These are phyloP conservation scores for Pseudopediastrum boryanum DNA, from an alignment of 139 green algal genomes.

Conservation along the genomic window DNA sequence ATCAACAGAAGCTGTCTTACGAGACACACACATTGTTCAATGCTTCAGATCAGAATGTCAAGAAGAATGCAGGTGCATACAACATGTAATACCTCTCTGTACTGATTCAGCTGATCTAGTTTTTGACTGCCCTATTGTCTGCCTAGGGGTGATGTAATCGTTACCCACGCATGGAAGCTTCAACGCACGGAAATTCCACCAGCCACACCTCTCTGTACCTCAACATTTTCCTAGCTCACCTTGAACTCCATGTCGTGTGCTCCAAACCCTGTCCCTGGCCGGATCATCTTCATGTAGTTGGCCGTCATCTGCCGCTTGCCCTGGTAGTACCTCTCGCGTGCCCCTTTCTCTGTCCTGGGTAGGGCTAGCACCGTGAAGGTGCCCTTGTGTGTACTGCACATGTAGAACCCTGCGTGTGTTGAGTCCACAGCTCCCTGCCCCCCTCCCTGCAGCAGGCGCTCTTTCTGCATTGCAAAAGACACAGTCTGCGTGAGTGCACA, in stretches of 20 bases:
- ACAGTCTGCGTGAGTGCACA: background rate
- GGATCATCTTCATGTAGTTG: slow-evolving; percentile 40
- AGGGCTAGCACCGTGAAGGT: slow-evolving; percentile 36
- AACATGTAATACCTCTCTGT: background rate
- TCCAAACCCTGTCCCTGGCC: slow-evolving; percentile 40
- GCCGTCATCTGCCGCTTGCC: background rate
- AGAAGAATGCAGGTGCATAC: no score
- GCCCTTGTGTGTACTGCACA: background rate
- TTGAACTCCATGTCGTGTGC: slow-evolving; percentile 16
- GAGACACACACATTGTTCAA: no score
- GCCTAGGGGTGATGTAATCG: no score
- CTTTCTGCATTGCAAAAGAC: slow-evolving; percentile 9
- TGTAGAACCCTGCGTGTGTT: slow-evolving; percentile 43
- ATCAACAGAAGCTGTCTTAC: no score
- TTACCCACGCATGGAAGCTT: background rate
- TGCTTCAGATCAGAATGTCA: no score
- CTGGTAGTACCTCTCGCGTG: slow-evolving; percentile 8
- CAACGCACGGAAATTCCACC: no score
- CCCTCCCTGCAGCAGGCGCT: background rate
- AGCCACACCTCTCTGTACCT: background rate
- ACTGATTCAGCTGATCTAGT: background rate
- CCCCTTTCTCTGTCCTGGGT: slow-evolving; percentile 43
- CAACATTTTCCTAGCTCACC: slow-evolving; percentile 4
- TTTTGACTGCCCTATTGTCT: background rate
- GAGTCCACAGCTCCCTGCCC: slow-evolving; percentile 16